Percentiles rank a stretch among this genome's conserved stretches.
Conservation (phyloP, 1,284 basidiomycete species). For the Peniophora sp. region DNA sequence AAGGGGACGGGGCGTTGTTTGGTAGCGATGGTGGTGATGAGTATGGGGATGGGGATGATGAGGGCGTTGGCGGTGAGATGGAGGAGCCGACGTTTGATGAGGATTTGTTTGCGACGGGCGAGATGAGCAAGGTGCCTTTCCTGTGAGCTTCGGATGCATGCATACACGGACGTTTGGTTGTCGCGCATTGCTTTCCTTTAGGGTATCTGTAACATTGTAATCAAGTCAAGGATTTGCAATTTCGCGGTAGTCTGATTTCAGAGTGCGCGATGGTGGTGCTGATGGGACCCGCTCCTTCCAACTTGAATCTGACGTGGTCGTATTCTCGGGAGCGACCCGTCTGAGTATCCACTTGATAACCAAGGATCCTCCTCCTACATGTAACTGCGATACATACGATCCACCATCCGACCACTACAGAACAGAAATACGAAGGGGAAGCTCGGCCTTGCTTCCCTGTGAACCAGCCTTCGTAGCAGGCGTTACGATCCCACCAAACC, state of each 20-base stretch:
- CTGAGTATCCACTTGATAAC: no score
- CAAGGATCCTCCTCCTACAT: no score
- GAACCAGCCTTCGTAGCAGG: neutral
- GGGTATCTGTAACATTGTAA: neutral
- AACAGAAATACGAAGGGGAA: neutral
- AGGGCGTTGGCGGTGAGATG: slow-evolving; percentile 23
- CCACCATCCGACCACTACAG: neutral
- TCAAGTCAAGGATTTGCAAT: no score
- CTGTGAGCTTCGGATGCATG: slow-evolving; percentile 33
- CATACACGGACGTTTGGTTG: neutral
- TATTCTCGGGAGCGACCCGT: no score
- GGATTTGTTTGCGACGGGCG: slow-evolving; percentile 71
- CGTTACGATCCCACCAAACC: neutral
- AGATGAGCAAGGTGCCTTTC: slow-evolving; percentile 82
- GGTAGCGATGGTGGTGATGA: slow-evolving; percentile 30
- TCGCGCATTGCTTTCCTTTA: neutral
- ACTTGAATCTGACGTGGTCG: no score
- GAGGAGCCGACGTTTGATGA: slow-evolving; percentile 70
- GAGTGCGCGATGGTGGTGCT: no score
- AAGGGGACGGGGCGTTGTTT: slow-evolving; percentile 42
- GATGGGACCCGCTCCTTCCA: no score
- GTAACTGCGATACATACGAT: no score
- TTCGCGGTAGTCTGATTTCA: no score
- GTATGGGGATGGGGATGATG: slow-evolving; percentile 28
- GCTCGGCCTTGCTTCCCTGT: neutral